Conservation (phyloP, 2,329 filamentous ascomycete genomes). For the Aspergillus pseudonomiae region DNA sequence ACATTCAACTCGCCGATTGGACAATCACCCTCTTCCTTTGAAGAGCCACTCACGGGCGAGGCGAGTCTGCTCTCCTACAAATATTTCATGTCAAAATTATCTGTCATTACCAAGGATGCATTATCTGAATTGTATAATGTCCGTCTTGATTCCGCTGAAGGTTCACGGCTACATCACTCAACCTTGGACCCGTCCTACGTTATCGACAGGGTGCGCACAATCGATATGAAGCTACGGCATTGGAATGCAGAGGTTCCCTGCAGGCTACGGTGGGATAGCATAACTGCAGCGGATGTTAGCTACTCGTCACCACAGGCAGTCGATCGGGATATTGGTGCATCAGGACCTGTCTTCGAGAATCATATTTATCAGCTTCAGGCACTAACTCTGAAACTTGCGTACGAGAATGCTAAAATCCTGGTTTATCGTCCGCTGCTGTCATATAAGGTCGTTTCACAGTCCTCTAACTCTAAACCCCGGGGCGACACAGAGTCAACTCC, state of each 20-base stretch:
- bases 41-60: constrained; percentile 12
- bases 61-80: constrained; percentile 27
- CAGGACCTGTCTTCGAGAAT: constrained; percentile 24
- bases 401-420: constrained; percentile 38
- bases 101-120: constrained; percentile 18
- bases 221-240: constrained; percentile 12
- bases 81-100: constrained; percentile 30
- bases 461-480: not conserved
- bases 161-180: not conserved
- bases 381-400: constrained; percentile 36
- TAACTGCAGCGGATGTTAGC: not conserved
- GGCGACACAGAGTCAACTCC: not conserved
- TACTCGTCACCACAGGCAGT: constrained; percentile 25
- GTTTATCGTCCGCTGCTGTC: constrained; percentile 31
- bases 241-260: constrained; percentile 24
- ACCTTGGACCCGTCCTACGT: constrained; percentile 6
- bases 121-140: constrained; percentile 25
- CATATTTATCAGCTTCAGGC: constrained; percentile 37
- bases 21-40: constrained; percentile 14
- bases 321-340: constrained; percentile 28
- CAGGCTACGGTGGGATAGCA: constrained; percentile 6
- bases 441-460: constrained; percentile 16
- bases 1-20: constrained; percentile 13
- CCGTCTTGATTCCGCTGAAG: not conserved
- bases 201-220: constrained; percentile 7